Evolutionary conservation across 768 basidiomycete genomes (phyloP).

Genomic region (Leccinellum luteum): DNA sequence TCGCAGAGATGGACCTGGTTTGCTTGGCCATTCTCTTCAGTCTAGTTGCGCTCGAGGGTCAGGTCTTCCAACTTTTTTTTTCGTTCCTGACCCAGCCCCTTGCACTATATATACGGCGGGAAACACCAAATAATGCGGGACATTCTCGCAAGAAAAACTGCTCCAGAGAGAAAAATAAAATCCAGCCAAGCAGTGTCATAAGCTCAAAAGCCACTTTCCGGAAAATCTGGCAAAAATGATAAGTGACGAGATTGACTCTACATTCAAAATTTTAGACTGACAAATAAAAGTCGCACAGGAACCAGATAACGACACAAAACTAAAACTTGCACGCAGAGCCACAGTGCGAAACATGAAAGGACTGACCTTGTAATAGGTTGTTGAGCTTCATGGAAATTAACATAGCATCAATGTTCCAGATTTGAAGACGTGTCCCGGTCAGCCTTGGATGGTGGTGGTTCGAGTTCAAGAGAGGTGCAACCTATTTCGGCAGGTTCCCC

Average conservation of each 20-base stretch:
- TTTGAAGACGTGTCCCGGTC: background rate
- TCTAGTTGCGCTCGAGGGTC: background rate
- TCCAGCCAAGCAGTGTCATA: background rate
- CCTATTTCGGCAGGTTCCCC: conserved; percentile 21
- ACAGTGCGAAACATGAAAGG: background rate
- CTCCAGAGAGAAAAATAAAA: background rate
- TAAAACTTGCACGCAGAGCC: background rate
- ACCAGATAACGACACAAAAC: background rate
- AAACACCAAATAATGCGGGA: conserved; percentile 5
- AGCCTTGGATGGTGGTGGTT: conserved; percentile 29
- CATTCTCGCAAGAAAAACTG: background rate
- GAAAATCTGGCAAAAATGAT: background rate
- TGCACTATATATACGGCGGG: conserved; percentile 3
- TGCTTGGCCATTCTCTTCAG: background rate
- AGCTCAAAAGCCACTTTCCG: background rate
- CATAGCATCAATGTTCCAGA: background rate
- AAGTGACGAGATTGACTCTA: background rate
- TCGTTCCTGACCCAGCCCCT: background rate
- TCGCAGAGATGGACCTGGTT: background rate
- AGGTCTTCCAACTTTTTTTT: background rate
- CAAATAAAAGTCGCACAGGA: background rate
- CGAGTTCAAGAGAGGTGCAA: conserved; percentile 26
- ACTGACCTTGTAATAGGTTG: background rate
- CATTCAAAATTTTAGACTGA: background rate
- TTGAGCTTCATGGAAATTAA: background rate